Evolutionary conservation across 1,284 basidiomycete genomes (phyloP), one percentile per base, ranked within the genome.

Genomic region (Cryptococcus wingfieldii): DNA sequence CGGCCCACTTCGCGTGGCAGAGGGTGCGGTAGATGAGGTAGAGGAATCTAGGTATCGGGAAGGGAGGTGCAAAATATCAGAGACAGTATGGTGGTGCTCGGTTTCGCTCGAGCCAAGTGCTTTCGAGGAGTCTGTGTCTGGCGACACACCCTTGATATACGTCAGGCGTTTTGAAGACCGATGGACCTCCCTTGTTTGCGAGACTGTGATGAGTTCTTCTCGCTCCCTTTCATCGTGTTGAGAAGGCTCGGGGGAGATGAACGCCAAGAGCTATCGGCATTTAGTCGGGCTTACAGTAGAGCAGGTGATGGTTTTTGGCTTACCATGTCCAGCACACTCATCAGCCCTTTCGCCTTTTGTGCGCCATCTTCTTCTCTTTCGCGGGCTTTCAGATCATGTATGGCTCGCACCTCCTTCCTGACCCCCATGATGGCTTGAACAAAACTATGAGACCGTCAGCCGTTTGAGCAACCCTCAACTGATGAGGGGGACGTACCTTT

Each of bases 311-410:
- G 23, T 12, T 8, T 39, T 10, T 19, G 31, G 47, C 56, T 46
- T 31, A 58, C 56, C 27, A 28, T 41, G 34, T 58, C 56, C 6
- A 58, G 44, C 5, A 51, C 19, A 14, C 50, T 39, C 5, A 54
- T 58, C 14, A 58, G 14, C 16, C 52, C 34, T 31, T 54, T 51
- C 3, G 49, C 44, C 19, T 23, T 47, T 10, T 38, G 18, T 5
- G 19, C n/a, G 13, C 25, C 48, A 9, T 58, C 41, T 4, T 19
- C 16, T n/a, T 49, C 47, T 28, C 43, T 39, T n/a, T n/a, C 9
- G 8, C 19, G 8, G 10, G 27, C 44, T 8, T 48, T 49, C 10
- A 28, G 5, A 25, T 31, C 49, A 5, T 47, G 44, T 4, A 58
- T 51, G 13, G 42, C 14, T 43, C 34, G 14, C 14, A 56, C 3